Evolutionary conservation across 768 basidiomycete genomes (phyloP).

Genomic region (Udeniomyces megalosporus): DNA sequence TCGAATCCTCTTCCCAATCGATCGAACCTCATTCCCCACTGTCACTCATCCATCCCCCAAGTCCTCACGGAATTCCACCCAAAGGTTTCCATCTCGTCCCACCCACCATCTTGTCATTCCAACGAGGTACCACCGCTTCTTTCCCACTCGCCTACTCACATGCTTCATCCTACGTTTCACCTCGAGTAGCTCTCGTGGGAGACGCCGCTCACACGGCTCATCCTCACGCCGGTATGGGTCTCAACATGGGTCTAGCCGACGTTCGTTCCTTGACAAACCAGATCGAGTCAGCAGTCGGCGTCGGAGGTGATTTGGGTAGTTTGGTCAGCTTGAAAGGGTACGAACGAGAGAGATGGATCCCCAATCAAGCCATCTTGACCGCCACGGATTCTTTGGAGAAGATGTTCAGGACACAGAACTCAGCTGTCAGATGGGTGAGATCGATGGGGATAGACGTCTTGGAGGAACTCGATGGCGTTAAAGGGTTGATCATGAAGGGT

Average conservation of each 20-base stretch:
- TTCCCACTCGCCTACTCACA: slow-evolving; percentile 83
- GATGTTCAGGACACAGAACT: slow-evolving; percentile 52
- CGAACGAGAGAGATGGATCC: slow-evolving; percentile 60
- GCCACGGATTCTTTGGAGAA: slow-evolving; percentile 81
- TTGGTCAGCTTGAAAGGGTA: slow-evolving; percentile 33
- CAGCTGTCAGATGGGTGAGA: slow-evolving; percentile 67
- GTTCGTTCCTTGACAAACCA: slow-evolving; percentile 53
- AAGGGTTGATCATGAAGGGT: slow-evolving; percentile 55
- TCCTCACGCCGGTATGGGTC: slow-evolving; percentile 87
- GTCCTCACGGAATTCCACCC: slow-evolving; percentile 16
- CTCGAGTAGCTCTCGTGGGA: slow-evolving; percentile 72
- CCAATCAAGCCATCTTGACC: slow-evolving; percentile 71
- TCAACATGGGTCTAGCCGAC: slow-evolving; percentile 86
- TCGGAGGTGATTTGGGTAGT: slow-evolving; percentile 73
- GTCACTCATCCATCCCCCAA: slow-evolving; percentile 41
- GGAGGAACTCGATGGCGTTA: slow-evolving; percentile 71
- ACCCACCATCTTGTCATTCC: slow-evolving; percentile 54
- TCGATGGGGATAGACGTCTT: slow-evolving; percentile 76
- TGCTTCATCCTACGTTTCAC: slow-evolving; percentile 60
- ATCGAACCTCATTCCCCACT: slow-evolving; percentile 51
- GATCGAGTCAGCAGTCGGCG: slow-evolving; percentile 41
- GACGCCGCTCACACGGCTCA: slow-evolving; percentile 93
- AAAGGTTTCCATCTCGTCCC: slow-evolving; percentile 49
- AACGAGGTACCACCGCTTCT: slow-evolving; percentile 58
- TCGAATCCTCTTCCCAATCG: slow-evolving; percentile 44